Base-by-base conservation (phyloP, 192 early-diverging fungal species). In the Rhizophagus clarus region DNA sequence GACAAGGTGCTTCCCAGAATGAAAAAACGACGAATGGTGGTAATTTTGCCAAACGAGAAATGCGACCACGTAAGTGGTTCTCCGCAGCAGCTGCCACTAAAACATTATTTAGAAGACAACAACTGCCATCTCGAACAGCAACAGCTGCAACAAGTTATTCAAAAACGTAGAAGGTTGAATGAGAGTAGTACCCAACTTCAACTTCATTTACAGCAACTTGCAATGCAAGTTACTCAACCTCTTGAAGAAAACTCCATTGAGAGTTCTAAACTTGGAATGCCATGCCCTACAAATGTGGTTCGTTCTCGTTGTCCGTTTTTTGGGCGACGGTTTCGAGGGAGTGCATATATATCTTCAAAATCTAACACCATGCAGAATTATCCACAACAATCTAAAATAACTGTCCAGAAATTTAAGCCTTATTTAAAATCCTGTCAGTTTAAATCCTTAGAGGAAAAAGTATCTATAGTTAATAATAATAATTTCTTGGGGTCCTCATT, bases 1-100 rank as follows among this genome's bases (percentile, higher is more conserved):
- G 68, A 70, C 68, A 70, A 70, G 68, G 68, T 70, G 37, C 22
- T 70, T 70, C 20, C 10, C 37, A 70, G 22, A 70, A 70, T 70
- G 68, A 70, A 70, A 29, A 70, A 22, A 5, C 68, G 37, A 45
- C 32, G 37, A 20, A 56, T 56, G 51, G 17, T 20, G 51, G 17
- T 56, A 56, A 20, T 56, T 56, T 22, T 56, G 51, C 51, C 51
- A 56, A 22, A 56, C 51, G 34, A 70, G 32, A 70, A 40, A 3
- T 14, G 34, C 68, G 37, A 70, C 32, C 28, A 67, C 31, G 8
- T 28, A 4, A 29, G 15, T 67, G n/a, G 31, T 32, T 70, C 32
- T 37, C 68, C 31, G n/a, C 68, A 70, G n/a, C 68, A 17, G 64
- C 64, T 17, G 22, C 20, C 31, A 42, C 11, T 70, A 22, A 42